These are phyloP conservation scores for Candida incommunis DNA, from an alignment of 805 yeast genomes.

Conservation along the genomic window DNA sequence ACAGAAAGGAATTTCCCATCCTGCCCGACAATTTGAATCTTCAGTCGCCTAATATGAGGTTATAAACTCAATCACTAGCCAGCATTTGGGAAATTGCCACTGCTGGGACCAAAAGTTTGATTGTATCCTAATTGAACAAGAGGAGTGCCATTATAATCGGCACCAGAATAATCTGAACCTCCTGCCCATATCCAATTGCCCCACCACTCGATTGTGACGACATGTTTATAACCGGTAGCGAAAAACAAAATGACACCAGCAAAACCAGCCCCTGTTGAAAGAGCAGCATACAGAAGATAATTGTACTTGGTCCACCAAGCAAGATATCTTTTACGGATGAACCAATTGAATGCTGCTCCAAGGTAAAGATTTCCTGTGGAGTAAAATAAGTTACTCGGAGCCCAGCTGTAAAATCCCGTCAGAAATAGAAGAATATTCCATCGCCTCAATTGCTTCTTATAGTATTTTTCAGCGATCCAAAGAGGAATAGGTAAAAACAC, in stretches of 20 bases:
- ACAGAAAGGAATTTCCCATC: no score
- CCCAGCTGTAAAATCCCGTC: conserved; percentile 16
- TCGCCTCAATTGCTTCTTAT: conserved; percentile 8
- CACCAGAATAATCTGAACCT: neutral
- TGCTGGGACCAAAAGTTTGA: neutral
- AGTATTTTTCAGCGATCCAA: conserved; percentile 8
- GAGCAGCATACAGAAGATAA: conserved; percentile 33
- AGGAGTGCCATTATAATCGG: neutral
- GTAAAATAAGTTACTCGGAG: conserved; percentile 32
- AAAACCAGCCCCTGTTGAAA: conserved; percentile 36
- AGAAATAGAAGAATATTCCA: conserved; percentile 26
- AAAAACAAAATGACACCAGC: conserved; percentile 32
- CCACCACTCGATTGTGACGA: conserved; percentile 31
- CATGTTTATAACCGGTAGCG: conserved; percentile 21
- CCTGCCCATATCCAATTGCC: conserved; percentile 24
- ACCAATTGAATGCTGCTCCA: conserved; percentile 30
- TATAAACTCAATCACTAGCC: neutral
- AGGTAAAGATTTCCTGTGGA: conserved; percentile 27
- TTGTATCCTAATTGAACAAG: neutral
- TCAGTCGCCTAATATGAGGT: no score
- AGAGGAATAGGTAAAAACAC: conserved; percentile 20
- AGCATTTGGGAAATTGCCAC: neutral
- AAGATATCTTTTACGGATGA: conserved; percentile 27
- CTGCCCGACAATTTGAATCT: no score
- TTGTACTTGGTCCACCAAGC: conserved; percentile 42